Conservation (phyloP, 2,329 filamentous ascomycete genomes). For the Arthrinium puccinioides region DNA sequence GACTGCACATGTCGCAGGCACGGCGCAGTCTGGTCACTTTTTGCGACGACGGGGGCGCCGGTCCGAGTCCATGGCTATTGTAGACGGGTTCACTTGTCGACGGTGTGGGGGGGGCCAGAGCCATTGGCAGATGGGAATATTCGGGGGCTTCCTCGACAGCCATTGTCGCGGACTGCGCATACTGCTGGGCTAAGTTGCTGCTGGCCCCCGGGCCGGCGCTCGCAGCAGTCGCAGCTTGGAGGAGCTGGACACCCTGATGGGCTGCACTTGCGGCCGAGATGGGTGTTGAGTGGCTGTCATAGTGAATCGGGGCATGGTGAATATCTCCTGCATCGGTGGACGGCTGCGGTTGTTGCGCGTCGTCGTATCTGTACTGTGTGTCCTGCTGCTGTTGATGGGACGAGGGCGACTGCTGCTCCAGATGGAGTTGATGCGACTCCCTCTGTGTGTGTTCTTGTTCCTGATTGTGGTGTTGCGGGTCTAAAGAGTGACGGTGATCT, state of each 20-base stretch:
- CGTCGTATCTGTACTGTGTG: not conserved
- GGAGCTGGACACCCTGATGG: constrained; percentile 2
- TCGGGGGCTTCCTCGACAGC: constrained; percentile 20
- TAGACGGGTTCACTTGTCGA: not conserved
- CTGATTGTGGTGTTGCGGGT: not conserved
- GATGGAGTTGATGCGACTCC: not conserved
- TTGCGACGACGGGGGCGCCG: constrained; percentile 11
- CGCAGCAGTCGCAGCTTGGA: constrained; percentile 6
- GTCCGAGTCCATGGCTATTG: not conserved
- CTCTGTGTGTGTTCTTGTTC: not conserved
- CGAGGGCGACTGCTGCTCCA: not conserved
- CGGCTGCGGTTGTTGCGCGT: not conserved
- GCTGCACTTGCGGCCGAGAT: constrained; percentile 1
- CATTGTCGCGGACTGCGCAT: constrained; percentile 24
- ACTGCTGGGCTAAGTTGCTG: constrained; percentile 19
- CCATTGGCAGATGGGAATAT: constrained; percentile 1
- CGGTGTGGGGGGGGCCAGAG: not conserved
- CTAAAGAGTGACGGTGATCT: not conserved
- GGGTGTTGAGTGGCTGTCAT: constrained; percentile 4
- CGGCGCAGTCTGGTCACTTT: constrained; percentile 50
- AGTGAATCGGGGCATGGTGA: constrained; percentile 3
- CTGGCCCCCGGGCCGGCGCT: constrained; percentile 2
- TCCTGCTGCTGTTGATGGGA: not conserved
- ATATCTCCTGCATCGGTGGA: not conserved
- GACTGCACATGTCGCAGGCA: constrained; percentile 55